A percentile compares a stretch with the other conserved stretches of the same genome.
Evolutionary conservation across 192 early-diverging fungal genomes (phyloP).

Genomic region (Allomyces arbusculus): DNA sequence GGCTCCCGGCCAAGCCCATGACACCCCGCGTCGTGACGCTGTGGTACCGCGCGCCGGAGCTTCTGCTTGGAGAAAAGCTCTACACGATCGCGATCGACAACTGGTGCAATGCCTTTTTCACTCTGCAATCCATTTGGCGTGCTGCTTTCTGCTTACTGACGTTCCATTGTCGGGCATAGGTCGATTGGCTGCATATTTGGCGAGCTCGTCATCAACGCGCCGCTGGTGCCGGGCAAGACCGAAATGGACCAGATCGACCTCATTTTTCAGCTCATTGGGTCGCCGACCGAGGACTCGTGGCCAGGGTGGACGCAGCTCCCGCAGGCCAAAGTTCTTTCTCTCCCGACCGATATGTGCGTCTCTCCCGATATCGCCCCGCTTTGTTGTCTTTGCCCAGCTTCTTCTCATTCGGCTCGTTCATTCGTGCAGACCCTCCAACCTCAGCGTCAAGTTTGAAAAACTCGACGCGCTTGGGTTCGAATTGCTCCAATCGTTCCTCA

Average conservation of each 20-base stretch:
- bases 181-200: slow-evolving; percentile 89
- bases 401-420: slow-evolving; percentile 34
- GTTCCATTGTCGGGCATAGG: slow-evolving; percentile 31
- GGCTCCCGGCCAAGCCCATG: slow-evolving; percentile 48
- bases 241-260: slow-evolving; percentile 68
- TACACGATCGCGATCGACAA: slow-evolving; percentile 78
- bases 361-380: too few relatives aligned
- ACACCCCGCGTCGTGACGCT: slow-evolving; percentile 84
- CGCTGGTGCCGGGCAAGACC: slow-evolving; percentile 68
- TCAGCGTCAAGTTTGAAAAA: slow-evolving; percentile 29
- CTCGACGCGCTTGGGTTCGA: slow-evolving; percentile 27
- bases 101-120: slow-evolving; percentile 23
- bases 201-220: slow-evolving; percentile 54
- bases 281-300: slow-evolving; percentile 64
- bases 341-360: slow-evolving; percentile 30
- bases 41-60: slow-evolving; percentile 90
- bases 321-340: slow-evolving; percentile 25
- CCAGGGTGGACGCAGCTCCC: slow-evolving; percentile 51
- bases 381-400: slow-evolving; percentile 17
- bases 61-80: slow-evolving; percentile 65
- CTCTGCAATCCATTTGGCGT: neutral
- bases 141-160: slow-evolving; percentile 12
- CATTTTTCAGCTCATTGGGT: slow-evolving; percentile 72
- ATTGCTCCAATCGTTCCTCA: slow-evolving; percentile 46
- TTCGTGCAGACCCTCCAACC: slow-evolving; percentile 38